Conservation (phyloP, 345 rosid species). For the Camelina hispida region DNA sequence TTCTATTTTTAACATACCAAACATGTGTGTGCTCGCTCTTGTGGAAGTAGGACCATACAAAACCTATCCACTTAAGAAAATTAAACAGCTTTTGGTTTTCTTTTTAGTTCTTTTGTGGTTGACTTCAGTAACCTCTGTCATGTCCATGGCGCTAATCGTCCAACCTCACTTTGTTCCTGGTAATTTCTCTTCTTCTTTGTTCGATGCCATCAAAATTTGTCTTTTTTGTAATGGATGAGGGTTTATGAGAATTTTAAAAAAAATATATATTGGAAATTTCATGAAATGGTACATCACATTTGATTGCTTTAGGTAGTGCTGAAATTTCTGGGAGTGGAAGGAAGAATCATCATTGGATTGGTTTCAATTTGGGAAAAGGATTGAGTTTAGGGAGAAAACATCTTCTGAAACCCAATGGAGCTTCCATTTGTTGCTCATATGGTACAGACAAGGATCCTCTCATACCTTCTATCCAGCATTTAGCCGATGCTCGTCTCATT, state of each 20-base stretch:
- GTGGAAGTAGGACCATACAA: slow-evolving; percentile 28
- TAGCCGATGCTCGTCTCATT: slow-evolving; percentile 64
- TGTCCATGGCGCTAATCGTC: slow-evolving; percentile 30
- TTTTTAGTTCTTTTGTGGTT: background rate
- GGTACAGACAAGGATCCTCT: slow-evolving; percentile 45
- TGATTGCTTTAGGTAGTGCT: slow-evolving; percentile 32
- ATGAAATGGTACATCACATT: background rate
- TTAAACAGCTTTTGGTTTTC: background rate
- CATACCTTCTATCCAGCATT: slow-evolving; percentile 40
- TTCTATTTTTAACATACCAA: background rate
- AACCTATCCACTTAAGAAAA: slow-evolving; percentile 15
- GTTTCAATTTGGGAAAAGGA: slow-evolving; percentile 22
- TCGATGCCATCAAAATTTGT: background rate
- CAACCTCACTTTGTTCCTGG: slow-evolving; percentile 25
- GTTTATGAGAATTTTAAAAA: background rate
- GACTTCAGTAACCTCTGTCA: background rate
- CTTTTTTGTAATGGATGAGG: background rate
- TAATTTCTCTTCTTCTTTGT: slow-evolving; percentile 30
- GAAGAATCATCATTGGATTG: slow-evolving; percentile 32
- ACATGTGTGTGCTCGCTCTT: slow-evolving; percentile 10
- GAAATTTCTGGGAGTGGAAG: slow-evolving; percentile 29
- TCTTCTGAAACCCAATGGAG: slow-evolving; percentile 23
- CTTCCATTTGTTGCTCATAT: slow-evolving; percentile 48
- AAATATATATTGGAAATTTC: background rate
- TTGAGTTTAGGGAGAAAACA: slow-evolving; percentile 25